A percentile compares a stretch with the other conserved stretches of the same genome.
These are phyloP conservation scores for Alternaria novae-zelandiae DNA, from an alignment of 2,329 filamentous ascomycete genomes.

Conservation along the genomic window DNA sequence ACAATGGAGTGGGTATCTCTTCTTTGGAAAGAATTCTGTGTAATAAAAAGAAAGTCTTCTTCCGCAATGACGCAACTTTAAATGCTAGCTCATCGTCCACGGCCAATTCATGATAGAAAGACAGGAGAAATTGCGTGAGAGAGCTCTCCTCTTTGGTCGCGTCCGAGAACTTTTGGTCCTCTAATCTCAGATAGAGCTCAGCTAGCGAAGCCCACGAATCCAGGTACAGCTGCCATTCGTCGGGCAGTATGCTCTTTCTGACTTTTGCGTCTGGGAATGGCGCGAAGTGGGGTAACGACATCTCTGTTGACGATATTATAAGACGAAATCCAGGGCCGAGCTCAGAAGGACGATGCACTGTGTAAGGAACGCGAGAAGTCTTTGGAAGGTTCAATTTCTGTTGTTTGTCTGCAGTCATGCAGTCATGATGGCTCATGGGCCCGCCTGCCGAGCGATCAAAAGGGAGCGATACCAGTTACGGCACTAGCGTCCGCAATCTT, in stretches of 20 bases:
- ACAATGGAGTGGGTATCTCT: conserved; percentile 55
- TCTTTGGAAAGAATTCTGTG: conserved; percentile 62
- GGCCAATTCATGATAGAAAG: conserved; percentile 66
- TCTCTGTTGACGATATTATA: conserved; percentile 16
- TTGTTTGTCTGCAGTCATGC: conserved; percentile 19
- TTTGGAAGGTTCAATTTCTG: conserved; percentile 1
- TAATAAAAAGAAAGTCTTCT: conserved; percentile 68
- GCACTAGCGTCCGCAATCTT: conserved; percentile 42
- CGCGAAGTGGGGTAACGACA: conserved; percentile 73
- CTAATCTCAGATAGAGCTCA: conserved; percentile 67
- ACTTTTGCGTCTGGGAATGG: conserved; percentile 75
- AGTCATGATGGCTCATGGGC: conserved; percentile 37
- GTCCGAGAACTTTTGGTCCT: conserved; percentile 62
- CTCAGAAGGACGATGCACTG: not conserved
- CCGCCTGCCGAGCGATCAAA: conserved; percentile 7
- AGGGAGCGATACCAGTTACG: conserved; percentile 23
- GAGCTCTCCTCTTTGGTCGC: conserved; percentile 64
- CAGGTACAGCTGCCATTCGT: conserved; percentile 80
- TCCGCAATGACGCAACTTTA: conserved; percentile 62
- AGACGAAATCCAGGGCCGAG: not conserved
- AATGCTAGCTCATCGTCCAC: conserved; percentile 33
- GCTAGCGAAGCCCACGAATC: conserved; percentile 76
- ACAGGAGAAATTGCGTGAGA: conserved; percentile 67
- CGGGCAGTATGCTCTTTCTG: conserved; percentile 67
- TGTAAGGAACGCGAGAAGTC: not conserved